Percentiles rank a stretch among this genome's conserved stretches.
Conservation (phyloP, 2,329 filamentous ascomycete species). For the Dothistroma pini region DNA sequence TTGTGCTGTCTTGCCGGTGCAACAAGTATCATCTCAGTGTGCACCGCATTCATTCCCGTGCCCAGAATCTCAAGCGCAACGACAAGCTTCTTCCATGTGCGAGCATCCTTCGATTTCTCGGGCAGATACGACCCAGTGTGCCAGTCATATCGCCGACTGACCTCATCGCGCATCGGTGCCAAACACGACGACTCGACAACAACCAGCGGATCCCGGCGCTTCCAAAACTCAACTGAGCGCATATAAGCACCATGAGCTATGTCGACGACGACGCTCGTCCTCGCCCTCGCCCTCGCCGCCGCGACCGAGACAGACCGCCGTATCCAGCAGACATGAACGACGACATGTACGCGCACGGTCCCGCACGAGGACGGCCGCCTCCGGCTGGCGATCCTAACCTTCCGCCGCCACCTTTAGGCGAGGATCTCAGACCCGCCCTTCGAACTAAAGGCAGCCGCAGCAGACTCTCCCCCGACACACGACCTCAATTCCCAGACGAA, state of each 20-base stretch:
- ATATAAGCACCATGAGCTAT: constrained; percentile 5
- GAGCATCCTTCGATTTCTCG: neutral
- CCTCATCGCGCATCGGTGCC: constrained; percentile 1
- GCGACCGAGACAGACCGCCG: constrained; percentile 5
- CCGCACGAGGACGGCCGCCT: constrained; percentile 9
- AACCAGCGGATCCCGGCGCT: neutral
- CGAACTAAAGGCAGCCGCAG: constrained; percentile 33
- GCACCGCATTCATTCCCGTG: neutral
- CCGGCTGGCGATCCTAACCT: constrained; percentile 10
- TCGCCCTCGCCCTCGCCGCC: constrained; percentile 5
- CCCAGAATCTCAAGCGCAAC: neutral
- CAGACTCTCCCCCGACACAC: constrained; percentile 28
- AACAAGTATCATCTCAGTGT: neutral
- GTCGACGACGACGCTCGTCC: constrained; percentile 2
- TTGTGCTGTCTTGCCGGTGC: neutral
- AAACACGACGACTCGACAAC: constrained; percentile 4
- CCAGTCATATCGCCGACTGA: neutral
- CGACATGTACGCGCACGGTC: neutral
- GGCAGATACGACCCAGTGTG: neutral
- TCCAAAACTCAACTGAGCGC: neutral
- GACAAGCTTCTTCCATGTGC: neutral
- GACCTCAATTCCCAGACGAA: constrained; percentile 35
- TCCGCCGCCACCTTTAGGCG: constrained; percentile 33
- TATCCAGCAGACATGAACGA: constrained; percentile 4
- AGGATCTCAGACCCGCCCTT: constrained; percentile 29